These are phyloP conservation scores for Angophora floribunda DNA, from an alignment of 345 rosid genomes.

Conservation along the genomic window DNA sequence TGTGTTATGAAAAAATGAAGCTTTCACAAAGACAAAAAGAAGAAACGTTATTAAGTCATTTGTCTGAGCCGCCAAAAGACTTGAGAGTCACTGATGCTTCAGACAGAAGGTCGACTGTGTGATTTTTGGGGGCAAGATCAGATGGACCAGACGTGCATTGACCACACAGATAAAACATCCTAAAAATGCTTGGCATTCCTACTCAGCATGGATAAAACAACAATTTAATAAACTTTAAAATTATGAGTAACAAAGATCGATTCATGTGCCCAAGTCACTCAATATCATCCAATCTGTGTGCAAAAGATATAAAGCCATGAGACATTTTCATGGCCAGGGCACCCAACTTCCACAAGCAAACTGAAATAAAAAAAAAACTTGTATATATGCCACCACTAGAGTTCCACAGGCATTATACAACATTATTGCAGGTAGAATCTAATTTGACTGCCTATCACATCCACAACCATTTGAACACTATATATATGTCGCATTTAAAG, in stretches of 20 bases:
- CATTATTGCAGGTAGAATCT: not conserved
- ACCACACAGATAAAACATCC: not conserved
- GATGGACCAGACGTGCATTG: not conserved
- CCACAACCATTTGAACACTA: not conserved
- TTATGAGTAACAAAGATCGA: not conserved
- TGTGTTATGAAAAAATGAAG: not conserved
- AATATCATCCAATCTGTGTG: not conserved
- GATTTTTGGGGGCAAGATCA: not conserved
- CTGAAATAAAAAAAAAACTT: not conserved
- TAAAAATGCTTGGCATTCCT: not conserved
- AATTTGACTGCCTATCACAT: not conserved
- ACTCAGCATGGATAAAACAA: not conserved
- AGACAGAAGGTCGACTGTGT: not conserved
- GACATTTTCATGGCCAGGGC: not conserved
- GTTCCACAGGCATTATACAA: not conserved
- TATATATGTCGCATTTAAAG: not conserved
- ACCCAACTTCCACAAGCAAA: not conserved
- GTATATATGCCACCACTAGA: not conserved
- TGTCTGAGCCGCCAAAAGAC: not conserved
- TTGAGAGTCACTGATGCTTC: not conserved
- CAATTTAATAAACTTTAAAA: not conserved
- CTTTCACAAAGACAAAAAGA: not conserved
- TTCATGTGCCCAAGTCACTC: not conserved
- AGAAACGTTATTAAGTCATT: not conserved
- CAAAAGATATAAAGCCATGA: not conserved